These are phyloP conservation scores for Termitomyces sp. DNA, from an alignment of 768 basidiomycete species.

Conservation along the genomic window DNA sequence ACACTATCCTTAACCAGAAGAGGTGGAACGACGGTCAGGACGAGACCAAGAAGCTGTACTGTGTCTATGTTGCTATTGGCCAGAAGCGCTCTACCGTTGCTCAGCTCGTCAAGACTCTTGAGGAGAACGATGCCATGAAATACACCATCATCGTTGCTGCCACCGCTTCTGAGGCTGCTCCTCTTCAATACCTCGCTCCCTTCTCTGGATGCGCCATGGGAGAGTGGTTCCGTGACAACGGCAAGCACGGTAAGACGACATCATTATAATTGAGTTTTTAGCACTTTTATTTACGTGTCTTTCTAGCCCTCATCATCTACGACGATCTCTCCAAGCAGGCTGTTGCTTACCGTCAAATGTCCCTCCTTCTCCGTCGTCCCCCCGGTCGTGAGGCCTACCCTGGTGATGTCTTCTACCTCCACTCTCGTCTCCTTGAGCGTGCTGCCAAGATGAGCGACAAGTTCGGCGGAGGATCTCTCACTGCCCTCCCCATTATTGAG, in stretches of 20 bases:
- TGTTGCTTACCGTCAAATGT: constrained; percentile 99
- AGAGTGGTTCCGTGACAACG: constrained; percentile 99
- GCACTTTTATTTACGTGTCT: constrained; percentile 8
- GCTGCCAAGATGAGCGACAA: constrained; percentile 99
- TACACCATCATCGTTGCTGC: constrained; percentile 99
- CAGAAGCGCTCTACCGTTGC: constrained; percentile 99
- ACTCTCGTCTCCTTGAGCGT: constrained; percentile 99
- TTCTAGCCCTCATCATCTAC: constrained; percentile 91
- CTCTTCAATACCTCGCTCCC: constrained; percentile 98
- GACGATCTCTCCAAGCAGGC: constrained; percentile 99
- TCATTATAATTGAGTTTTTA: neutral
- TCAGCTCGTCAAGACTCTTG: constrained; percentile 98
- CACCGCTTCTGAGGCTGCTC: constrained; percentile 98
- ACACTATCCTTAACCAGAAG: constrained; percentile 99
- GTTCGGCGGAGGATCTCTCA: constrained; percentile 97
- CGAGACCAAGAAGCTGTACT: constrained; percentile 98
- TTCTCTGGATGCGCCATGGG: constrained; percentile 99
- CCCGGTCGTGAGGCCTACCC: constrained; percentile 99
- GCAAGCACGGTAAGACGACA: constrained; percentile 80
- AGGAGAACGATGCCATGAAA: constrained; percentile 99
- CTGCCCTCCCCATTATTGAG: constrained; percentile 99
- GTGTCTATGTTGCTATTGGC: constrained; percentile 98
- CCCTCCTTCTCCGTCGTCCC: constrained; percentile 98
- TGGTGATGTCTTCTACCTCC: constrained; percentile 99
- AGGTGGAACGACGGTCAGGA: constrained; percentile 98